A percentile compares a stretch with the other conserved stretches of the same genome.
Conservation (phyloP, 139 green algal species). For the Haematococcus sp. region DNA sequence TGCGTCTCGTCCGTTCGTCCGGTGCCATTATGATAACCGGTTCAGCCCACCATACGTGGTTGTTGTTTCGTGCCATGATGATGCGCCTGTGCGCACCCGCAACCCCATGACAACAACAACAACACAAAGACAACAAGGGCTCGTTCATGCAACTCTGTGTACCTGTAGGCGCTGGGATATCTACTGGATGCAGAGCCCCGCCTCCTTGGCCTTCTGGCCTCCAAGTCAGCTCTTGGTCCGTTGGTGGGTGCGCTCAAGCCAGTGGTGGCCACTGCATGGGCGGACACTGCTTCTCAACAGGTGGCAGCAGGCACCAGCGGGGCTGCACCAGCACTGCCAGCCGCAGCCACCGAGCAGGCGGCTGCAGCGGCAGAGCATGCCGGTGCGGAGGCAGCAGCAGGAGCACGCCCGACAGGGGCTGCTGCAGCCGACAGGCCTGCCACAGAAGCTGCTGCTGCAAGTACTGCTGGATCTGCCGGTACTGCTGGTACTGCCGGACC, state of each 20-base stretch:
- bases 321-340: constrained; percentile 3
- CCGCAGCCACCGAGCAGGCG: constrained; percentile 4
- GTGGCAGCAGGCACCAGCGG: neutral
- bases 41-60: too few species aligned
- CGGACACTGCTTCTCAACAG: neutral
- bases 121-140: too few species aligned
- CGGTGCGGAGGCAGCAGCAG: too few species aligned
- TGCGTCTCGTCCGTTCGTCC: too few species aligned
- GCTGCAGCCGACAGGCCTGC: neutral
- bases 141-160: too few species aligned
- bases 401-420: too few species aligned
- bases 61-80: too few species aligned
- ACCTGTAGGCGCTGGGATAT: constrained; percentile 12
- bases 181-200: constrained; percentile 63
- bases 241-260: constrained; percentile 67
- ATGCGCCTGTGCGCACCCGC: too few species aligned
- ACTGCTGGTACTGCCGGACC: neutral
- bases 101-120: too few species aligned
- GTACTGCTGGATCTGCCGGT: neutral
- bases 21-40: too few species aligned
- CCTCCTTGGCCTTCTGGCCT: constrained; percentile 74
- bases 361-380: too few species aligned
- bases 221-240: constrained; percentile 60
- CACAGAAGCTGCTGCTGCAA: neutral
- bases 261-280: constrained; percentile 9